These are phyloP conservation scores for Suillus plorans DNA, from an alignment of 768 basidiomycete species.

Conservation along the genomic window DNA sequence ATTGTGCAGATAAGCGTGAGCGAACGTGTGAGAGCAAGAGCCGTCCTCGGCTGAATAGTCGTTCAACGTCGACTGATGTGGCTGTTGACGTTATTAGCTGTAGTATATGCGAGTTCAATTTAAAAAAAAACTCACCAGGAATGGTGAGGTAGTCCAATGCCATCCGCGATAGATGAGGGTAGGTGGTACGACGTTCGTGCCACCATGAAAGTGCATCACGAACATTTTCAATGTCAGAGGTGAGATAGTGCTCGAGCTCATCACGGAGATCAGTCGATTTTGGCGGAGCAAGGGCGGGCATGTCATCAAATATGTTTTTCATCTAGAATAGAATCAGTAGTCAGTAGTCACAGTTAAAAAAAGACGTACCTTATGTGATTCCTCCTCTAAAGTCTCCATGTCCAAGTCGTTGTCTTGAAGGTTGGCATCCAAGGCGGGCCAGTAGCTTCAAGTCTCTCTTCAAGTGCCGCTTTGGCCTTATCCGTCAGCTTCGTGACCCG, in stretches of 20 bases:
- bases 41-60: conserved; percentile 11
- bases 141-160: conserved; percentile 34
- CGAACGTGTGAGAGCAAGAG: conserved; percentile 8
- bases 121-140: conserved; percentile 25
- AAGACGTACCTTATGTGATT: not conserved
- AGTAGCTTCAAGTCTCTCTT: no score
- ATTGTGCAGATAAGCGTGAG: conserved; percentile 8
- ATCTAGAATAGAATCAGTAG: conserved; percentile 4
- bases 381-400: not conserved
- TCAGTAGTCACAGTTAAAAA: not conserved
- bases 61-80: conserved; percentile 14
- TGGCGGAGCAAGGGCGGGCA: conserved; percentile 22
- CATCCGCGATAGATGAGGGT: conserved; percentile 33
- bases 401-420: not conserved
- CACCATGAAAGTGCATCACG: conserved; percentile 33
- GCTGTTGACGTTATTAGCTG: conserved; percentile 14
- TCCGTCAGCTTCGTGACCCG: no score
- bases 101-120: conserved; percentile 11
- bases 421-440: not conserved
- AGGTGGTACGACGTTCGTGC: conserved; percentile 19
- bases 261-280: conserved; percentile 16
- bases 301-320: conserved; percentile 32
- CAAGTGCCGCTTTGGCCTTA: no score
- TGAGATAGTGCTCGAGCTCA: conserved; percentile 32
- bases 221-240: conserved; percentile 24